Evolutionary conservation across 345 rosid species (phyloP).

Genomic region (Eucalyptus microcorys): DNA sequence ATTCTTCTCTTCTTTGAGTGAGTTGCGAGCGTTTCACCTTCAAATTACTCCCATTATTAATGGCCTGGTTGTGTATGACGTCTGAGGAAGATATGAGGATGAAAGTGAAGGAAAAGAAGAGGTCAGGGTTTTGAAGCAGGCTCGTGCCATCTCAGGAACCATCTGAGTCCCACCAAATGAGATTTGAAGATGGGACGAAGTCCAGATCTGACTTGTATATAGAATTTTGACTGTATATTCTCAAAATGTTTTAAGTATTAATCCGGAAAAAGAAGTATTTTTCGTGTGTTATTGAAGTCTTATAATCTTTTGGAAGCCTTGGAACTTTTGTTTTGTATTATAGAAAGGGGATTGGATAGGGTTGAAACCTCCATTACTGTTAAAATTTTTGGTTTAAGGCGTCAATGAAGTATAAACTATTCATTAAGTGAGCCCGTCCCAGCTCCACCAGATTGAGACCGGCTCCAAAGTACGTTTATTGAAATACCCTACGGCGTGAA

Average conservation of each 20-base stretch:
- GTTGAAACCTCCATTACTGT: neutral
- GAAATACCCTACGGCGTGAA: too few relatives aligned
- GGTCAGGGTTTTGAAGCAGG: too few relatives aligned
- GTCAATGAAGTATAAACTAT: too few relatives aligned
- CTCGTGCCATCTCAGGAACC: neutral
- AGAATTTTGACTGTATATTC: neutral
- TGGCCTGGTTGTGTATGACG: slow-evolving; percentile 49
- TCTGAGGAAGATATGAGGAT: slow-evolving; percentile 36
- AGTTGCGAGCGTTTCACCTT: too few relatives aligned
- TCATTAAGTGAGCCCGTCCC: too few relatives aligned
- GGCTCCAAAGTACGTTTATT: too few relatives aligned
- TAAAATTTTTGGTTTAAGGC: neutral
- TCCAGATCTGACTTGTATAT: neutral
- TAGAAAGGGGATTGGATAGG: neutral
- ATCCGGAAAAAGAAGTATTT: neutral
- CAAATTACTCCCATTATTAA: neutral
- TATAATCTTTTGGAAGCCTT: neutral
- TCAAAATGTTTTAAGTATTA: neutral
- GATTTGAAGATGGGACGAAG: neutral
- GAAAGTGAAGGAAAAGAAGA: slow-evolving; percentile 45
- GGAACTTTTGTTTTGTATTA: neutral
- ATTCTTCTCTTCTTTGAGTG: too few relatives aligned
- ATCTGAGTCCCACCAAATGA: neutral
- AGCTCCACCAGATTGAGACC: too few relatives aligned
- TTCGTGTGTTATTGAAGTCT: neutral